Percentiles rank a stretch among this genome's conserved stretches.
phyloP scores from a whole-genome alignment of 2,329 filamentous ascomycete species.

The Botrytis pseudocinerea region DNA sequence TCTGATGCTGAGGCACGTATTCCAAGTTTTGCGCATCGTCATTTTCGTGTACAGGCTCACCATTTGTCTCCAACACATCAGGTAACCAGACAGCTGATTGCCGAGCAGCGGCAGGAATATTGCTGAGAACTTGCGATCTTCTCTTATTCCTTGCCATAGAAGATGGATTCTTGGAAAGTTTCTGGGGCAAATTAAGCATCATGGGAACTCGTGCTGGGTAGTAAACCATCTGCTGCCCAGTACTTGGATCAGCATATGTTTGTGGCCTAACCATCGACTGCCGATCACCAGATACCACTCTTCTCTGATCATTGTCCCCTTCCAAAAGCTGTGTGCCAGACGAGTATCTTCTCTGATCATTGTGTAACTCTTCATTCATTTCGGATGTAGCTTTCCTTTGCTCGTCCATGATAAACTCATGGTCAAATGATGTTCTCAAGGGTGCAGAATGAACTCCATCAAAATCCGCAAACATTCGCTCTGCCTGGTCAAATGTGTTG shows the following conservation, averaged over 20 bases:
- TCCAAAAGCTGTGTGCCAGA: slow-evolving; percentile 27
- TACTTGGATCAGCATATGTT: slow-evolving; percentile 63
- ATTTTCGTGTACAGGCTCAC: slow-evolving; percentile 29
- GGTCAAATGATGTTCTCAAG: slow-evolving; percentile 25
- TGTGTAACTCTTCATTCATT: background rate
- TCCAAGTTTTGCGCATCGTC: slow-evolving; percentile 36
- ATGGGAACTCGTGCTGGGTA: slow-evolving; percentile 94
- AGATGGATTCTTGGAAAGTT: slow-evolving; percentile 73
- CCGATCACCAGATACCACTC: slow-evolving; percentile 24
- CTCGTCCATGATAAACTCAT: slow-evolving; percentile 10
- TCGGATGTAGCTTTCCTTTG: background rate
- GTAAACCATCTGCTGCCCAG: slow-evolving; percentile 82
- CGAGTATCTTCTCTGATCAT: slow-evolving; percentile 20
- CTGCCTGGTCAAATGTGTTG: slow-evolving; percentile 62
- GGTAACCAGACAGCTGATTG: slow-evolving; percentile 44
- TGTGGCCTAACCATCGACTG: slow-evolving; percentile 47
- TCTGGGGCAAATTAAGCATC: slow-evolving; percentile 89
- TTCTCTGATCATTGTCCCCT: slow-evolving; percentile 21
- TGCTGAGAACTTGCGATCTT: slow-evolving; percentile 70
- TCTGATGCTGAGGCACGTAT: slow-evolving; percentile 41
- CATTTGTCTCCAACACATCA: slow-evolving; percentile 38
- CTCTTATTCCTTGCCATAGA: slow-evolving; percentile 65
- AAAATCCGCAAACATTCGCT: slow-evolving; percentile 74
- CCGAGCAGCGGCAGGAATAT: slow-evolving; percentile 53
- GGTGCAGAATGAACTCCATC: slow-evolving; percentile 70